A percentile compares a stretch with the other conserved stretches of the same genome.
Evolutionary conservation across 2,329 filamentous ascomycete genomes (phyloP).

Genomic region (Pseudocercospora fijiensis): DNA sequence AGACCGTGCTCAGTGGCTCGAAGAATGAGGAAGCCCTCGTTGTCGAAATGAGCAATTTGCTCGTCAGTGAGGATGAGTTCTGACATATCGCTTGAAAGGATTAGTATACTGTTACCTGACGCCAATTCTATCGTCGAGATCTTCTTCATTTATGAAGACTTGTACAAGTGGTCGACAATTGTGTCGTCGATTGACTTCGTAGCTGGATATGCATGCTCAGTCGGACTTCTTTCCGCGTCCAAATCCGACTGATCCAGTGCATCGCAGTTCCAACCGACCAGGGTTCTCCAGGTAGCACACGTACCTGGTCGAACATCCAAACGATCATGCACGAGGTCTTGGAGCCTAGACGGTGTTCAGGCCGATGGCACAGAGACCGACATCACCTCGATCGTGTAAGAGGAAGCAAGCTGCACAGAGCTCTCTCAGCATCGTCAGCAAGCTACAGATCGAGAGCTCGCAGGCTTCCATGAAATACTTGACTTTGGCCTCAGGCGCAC

Average conservation of each 20-base stretch:
- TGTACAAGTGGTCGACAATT: background rate
- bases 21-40: constrained; percentile 30
- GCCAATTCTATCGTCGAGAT: background rate
- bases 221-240: background rate
- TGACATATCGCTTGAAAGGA: constrained; percentile 25
- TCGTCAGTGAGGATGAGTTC: constrained; percentile 24
- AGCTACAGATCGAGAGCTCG: background rate
- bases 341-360: background rate
- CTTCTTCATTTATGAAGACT: background rate
- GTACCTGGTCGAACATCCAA: background rate
- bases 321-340: background rate
- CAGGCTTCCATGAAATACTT: background rate
- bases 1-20: constrained; percentile 25
- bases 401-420: background rate
- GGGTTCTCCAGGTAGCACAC: background rate
- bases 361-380: background rate
- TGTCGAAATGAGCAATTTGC: constrained; percentile 29
- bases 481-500: background rate
- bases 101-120: background rate
- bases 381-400: constrained; percentile 3
- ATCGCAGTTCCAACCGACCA: constrained; percentile 5
- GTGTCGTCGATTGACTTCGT: background rate
- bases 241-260: background rate
- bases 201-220: background rate
- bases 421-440: too few relatives aligned